These are phyloP conservation scores for Amphirosellinia nigrospora DNA, from an alignment of 495 filamentous ascomycete genomes.

Conservation along the genomic window DNA sequence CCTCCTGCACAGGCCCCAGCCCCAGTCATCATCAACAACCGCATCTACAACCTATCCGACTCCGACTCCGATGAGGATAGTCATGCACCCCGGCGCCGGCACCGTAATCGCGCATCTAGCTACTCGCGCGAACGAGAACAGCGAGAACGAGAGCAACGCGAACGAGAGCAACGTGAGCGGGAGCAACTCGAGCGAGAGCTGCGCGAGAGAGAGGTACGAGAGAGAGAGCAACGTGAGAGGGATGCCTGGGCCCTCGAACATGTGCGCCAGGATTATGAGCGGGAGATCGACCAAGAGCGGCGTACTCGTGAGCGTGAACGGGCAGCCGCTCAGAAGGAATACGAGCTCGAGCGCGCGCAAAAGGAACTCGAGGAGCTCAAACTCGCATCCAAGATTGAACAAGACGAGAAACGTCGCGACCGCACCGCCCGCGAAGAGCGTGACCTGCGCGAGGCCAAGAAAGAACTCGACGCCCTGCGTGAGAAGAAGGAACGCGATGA, in stretches of 20 bases:
- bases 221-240: slow-evolving; percentile 26
- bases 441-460: slow-evolving; percentile 49
- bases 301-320: slow-evolving; percentile 31
- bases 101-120: slow-evolving; percentile 33
- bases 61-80: slow-evolving; percentile 40
- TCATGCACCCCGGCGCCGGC: slow-evolving; percentile 33
- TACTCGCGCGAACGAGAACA: slow-evolving; percentile 31
- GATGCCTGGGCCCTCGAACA: slow-evolving; percentile 32
- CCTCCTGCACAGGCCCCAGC: slow-evolving; percentile 29
- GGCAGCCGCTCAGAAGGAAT: slow-evolving; percentile 37
- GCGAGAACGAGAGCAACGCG: slow-evolving; percentile 17
- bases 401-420: slow-evolving; percentile 54
- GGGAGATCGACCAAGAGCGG: slow-evolving; percentile 33
- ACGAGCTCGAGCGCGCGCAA: slow-evolving; percentile 40
- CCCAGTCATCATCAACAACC: slow-evolving; percentile 58
- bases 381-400: slow-evolving; percentile 40
- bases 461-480: slow-evolving; percentile 52
- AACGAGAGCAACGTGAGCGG: slow-evolving; percentile 24
- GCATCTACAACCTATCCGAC: slow-evolving; percentile 49
- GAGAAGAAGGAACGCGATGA: slow-evolving; percentile 53
- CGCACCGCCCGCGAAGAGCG: slow-evolving; percentile 48
- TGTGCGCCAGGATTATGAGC: slow-evolving; percentile 36
- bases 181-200: too few relatives aligned
- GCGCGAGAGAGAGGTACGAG: too few relatives aligned
- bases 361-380: slow-evolving; percentile 44